These are phyloP conservation scores for Neurospora tetrasperma DNA, from an alignment of 495 filamentous ascomycete species.

Conservation along the genomic window DNA sequence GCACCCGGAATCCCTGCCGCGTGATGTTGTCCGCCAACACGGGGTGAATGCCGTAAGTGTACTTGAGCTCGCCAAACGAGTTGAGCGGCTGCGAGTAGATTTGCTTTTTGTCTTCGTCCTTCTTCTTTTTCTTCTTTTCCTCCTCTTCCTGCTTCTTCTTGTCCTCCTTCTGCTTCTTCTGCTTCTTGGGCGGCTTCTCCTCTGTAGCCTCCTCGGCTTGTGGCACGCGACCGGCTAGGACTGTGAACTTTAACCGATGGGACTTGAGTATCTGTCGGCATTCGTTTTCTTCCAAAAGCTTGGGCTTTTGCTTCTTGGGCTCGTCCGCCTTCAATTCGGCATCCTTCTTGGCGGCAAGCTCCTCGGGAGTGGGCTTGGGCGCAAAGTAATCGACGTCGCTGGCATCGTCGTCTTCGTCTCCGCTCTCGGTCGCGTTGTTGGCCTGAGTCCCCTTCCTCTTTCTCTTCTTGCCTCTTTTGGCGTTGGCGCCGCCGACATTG, in stretches of 20 bases:
- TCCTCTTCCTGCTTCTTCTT: conserved; percentile 44
- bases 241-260: conserved; percentile 80
- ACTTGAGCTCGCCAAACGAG: conserved; percentile 62
- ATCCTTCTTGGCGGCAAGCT: conserved; percentile 4
- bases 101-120: conserved; percentile 42
- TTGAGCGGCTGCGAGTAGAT: conserved; percentile 68
- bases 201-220: conserved; percentile 19
- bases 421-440: conserved; percentile 14
- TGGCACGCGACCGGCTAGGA: conserved; percentile 39
- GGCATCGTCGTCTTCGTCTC: conserved; percentile 22
- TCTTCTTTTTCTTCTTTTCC: conserved; percentile 36
- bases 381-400: conserved; percentile 43
- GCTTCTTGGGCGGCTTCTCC: conserved; percentile 28
- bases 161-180: conserved; percentile 39
- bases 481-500: conserved; percentile 12
- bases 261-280: conserved; percentile 63
- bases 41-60: conserved; percentile 57
- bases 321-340: conserved; percentile 8
- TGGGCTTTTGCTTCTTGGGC: conserved; percentile 18
- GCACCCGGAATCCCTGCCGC: conserved; percentile 70
- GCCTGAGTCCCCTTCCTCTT: conserved; percentile 30
- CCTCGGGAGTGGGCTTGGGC: conserved; percentile 18
- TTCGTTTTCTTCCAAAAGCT: conserved; percentile 49
- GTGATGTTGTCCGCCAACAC: conserved; percentile 69
- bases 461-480: conserved; percentile 35